phyloP scores from a whole-genome alignment of 2,329 filamentous ascomycete genomes.

The Penicillium olsonii region DNA sequence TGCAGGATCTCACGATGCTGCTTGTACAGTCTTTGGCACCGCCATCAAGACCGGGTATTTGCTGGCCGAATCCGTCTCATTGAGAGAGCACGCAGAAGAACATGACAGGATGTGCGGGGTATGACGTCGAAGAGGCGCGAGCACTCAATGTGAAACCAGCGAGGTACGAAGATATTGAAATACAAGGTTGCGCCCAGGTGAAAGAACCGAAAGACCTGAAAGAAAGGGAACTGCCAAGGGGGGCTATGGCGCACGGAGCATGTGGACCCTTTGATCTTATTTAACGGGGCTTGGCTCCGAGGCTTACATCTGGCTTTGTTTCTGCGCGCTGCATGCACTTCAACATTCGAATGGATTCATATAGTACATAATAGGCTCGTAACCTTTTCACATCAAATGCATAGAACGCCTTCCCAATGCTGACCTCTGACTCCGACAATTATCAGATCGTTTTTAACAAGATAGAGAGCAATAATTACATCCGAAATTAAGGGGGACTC shows the following conservation, averaged over 20 bases:
- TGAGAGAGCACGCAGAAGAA: conserved; percentile 2
- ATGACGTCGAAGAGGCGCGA: conserved; percentile 6
- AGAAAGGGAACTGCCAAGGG: background rate
- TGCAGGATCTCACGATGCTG: background rate
- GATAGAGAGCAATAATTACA: conserved; percentile 21
- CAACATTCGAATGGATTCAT: background rate
- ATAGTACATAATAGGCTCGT: conserved; percentile 6
- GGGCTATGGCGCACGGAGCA: background rate
- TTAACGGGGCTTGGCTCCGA: background rate
- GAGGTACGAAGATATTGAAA: no score
- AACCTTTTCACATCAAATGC: conserved; percentile 11
- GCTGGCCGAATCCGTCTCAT: conserved; percentile 1
- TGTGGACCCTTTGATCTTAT: background rate
- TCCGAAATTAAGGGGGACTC: conserved; percentile 17
- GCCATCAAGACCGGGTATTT: background rate
- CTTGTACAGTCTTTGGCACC: background rate
- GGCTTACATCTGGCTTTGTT: no score
- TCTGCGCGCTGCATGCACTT: no score
- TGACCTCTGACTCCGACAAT: conserved; percentile 17
- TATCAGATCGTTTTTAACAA: conserved; percentile 14
- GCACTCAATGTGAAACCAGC: background rate
- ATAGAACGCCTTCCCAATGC: conserved; percentile 37
- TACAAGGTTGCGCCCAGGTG: no score
- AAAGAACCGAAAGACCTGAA: background rate
- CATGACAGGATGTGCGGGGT: conserved; percentile 1